Percentiles rank a stretch among this genome's conserved stretches.
Conservation (phyloP, 2,329 filamentous ascomycete species). For the Talaromyces rugulosus region DNA sequence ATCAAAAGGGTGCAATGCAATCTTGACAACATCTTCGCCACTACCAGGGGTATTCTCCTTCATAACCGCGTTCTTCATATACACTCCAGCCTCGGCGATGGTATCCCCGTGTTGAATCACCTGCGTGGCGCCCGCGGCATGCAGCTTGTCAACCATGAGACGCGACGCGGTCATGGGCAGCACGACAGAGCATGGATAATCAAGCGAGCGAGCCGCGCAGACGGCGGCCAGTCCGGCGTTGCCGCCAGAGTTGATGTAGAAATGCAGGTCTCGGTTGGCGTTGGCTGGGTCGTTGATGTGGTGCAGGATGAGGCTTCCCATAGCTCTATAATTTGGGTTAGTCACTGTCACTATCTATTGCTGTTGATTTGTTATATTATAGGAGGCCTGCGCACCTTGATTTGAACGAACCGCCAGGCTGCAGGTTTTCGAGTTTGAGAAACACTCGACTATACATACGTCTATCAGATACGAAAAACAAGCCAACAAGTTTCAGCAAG, state of each 20-base stretch:
- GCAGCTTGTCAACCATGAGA: conserved; percentile 68
- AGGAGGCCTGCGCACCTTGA: conserved; percentile 45
- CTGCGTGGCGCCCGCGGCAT: conserved; percentile 58
- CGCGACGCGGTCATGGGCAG: conserved; percentile 63
- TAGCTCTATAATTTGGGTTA: conserved; percentile 40
- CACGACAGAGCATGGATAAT: conserved; percentile 68
- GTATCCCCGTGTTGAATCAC: conserved; percentile 65
- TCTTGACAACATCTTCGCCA: conserved; percentile 29
- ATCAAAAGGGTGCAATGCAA: conserved; percentile 43
- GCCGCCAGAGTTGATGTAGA: conserved; percentile 76
- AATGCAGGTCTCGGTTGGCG: conserved; percentile 53
- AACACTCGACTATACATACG: conserved; percentile 59
- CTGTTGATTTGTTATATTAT: background rate
- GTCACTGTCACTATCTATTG: background rate
- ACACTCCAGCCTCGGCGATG: conserved; percentile 66
- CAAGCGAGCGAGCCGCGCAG: conserved; percentile 62
- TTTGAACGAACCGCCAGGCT: conserved; percentile 84
- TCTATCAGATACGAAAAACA: background rate
- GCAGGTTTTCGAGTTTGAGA: conserved; percentile 80
- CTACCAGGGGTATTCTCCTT: conserved; percentile 18
- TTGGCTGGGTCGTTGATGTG: conserved; percentile 40
- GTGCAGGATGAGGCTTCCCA: conserved; percentile 66
- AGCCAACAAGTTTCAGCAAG: background rate
- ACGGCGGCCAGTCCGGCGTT: conserved; percentile 83
- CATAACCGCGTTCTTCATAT: conserved; percentile 54